Conservation (phyloP, 495 filamentous ascomycete species). For the Penicillium daleae region DNA sequence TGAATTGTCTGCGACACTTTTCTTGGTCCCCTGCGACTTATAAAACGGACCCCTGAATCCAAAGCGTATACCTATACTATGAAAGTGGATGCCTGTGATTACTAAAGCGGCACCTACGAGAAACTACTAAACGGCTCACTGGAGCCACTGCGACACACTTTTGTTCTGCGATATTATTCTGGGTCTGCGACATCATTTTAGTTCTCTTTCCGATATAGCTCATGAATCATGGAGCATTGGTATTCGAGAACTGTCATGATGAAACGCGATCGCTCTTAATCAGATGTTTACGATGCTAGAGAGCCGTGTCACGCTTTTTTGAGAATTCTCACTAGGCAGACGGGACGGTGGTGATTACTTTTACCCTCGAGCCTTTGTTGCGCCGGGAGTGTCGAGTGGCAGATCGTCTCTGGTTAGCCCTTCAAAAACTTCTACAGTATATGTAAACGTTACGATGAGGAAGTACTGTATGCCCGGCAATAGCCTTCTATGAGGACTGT, state of each 20-base stretch:
- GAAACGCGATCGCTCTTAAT: not conserved
- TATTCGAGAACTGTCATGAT: not conserved
- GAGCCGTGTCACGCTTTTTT: too few species aligned
- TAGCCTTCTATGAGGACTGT: too few species aligned
- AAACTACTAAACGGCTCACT: not conserved
- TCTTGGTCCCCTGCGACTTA: not conserved
- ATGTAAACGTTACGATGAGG: too few species aligned
- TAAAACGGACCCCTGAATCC: not conserved
- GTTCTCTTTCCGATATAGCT: not conserved
- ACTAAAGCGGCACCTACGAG: not conserved
- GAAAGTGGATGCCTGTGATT: not conserved
- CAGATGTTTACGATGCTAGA: not conserved
- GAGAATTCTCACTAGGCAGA: too few species aligned
- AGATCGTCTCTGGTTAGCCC: not conserved
- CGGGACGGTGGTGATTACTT: too few species aligned
- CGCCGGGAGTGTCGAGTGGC: not conserved
- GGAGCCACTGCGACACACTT: not conserved
- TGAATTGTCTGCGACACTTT: not conserved
- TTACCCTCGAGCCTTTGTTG: not conserved
- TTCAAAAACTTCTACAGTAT: too few species aligned
- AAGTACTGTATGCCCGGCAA: too few species aligned
- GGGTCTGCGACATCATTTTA: not conserved
- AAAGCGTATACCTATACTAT: not conserved
- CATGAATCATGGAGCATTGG: not conserved
- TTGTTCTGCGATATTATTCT: not conserved